Evolutionary conservation across 169 alveolate genomes (phyloP).

Genomic region (Plasmodium sp.): DNA sequence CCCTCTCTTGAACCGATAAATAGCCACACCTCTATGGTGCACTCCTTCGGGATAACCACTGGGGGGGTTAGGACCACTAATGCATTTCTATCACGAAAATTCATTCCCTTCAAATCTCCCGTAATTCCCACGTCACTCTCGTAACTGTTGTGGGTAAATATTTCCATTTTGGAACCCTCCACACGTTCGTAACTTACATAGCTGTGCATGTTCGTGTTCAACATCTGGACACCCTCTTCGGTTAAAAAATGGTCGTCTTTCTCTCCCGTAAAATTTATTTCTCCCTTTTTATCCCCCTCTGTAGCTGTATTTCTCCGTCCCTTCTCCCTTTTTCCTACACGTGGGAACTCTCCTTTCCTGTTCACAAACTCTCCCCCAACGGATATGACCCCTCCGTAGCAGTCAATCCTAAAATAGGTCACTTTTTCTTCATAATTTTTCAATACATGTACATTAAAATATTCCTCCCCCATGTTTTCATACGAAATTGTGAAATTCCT

Average conservation of each 20-base stretch:
- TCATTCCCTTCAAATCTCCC: conserved; percentile 62
- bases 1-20: neutral
- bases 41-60: conserved; percentile 8
- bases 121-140: conserved; percentile 42
- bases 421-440: conserved; percentile 44
- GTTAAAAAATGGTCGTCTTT: conserved; percentile 5
- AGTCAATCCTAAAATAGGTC: conserved; percentile 29
- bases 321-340: neutral
- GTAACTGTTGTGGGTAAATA: conserved; percentile 45
- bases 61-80: conserved; percentile 24
- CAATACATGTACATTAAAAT: conserved; percentile 14
- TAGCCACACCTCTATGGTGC: conserved; percentile 61
- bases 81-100: conserved; percentile 10
- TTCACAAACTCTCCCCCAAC: conserved; percentile 4
- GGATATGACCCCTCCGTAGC: conserved; percentile 26
- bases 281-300: neutral
- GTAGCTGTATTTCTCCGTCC: neutral
- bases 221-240: neutral
- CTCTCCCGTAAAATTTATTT: neutral
- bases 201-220: conserved; percentile 22
- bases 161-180: neutral
- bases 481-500: conserved; percentile 14
- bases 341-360: neutral
- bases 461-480: conserved; percentile 37
- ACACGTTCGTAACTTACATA: conserved; percentile 23